Conservation (phyloP, 352 stramenopile species). For the Globisporangium ultimum region DNA sequence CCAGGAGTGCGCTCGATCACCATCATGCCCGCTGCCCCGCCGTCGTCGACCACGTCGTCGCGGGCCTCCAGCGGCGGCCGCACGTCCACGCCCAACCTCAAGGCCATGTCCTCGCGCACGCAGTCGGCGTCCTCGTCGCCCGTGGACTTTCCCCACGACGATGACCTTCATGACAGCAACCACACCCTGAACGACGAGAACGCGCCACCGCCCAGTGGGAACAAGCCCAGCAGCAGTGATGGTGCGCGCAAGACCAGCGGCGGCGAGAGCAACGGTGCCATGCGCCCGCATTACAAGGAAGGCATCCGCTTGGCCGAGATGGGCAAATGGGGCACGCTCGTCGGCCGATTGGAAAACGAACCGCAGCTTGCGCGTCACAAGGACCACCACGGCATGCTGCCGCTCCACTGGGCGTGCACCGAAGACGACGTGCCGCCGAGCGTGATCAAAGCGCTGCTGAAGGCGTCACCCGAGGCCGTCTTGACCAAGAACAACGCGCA, state of each 20-base stretch:
- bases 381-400: conserved; percentile 84
- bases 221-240: neutral
- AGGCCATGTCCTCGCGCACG: conserved; percentile 1
- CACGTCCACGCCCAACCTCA: neutral
- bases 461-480: conserved; percentile 70
- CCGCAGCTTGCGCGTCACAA: conserved; percentile 71
- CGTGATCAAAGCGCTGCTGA: conserved; percentile 57
- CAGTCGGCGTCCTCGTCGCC: conserved; percentile 17
- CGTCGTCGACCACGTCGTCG: neutral
- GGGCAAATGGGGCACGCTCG: conserved; percentile 69
- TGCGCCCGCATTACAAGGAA: conserved; percentile 71
- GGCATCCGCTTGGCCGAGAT: conserved; percentile 80
- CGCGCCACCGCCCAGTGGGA: neutral
- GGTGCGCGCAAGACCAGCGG: neutral
- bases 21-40: neutral
- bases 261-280: conserved; percentile 33
- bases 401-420: conserved; percentile 80
- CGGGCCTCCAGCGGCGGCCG: neutral
- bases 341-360: conserved; percentile 51
- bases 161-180: conserved; percentile 7
- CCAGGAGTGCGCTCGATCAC: no score
- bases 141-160: neutral
- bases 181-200: conserved; percentile 13
- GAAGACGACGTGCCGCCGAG: conserved; percentile 69
- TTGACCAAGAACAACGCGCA: conserved; percentile 82